Evolutionary conservation across 768 basidiomycete species (phyloP).

Genomic region (Trametes gibbosa): DNA sequence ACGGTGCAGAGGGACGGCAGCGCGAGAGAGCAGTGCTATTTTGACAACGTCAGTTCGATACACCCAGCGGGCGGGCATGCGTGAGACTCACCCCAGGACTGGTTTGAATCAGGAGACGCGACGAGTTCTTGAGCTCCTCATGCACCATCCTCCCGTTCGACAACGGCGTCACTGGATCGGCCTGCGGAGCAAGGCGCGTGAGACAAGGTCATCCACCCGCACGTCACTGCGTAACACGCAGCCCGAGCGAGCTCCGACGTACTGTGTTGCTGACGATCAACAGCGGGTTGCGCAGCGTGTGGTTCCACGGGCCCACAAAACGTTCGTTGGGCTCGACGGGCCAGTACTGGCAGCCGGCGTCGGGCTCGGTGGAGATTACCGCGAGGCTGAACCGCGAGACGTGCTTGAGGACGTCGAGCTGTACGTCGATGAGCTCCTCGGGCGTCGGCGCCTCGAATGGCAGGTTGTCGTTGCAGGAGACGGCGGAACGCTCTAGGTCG

Average conservation of each 20-base stretch:
- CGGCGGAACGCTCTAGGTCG: constrained; percentile 27
- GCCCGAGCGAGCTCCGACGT: neutral
- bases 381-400: constrained; percentile 22
- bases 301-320: constrained; percentile 32
- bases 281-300: constrained; percentile 26
- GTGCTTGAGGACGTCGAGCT: constrained; percentile 22
- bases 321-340: constrained; percentile 27
- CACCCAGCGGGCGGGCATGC: neutral
- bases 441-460: constrained; percentile 21
- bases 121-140: constrained; percentile 23
- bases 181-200: neutral
- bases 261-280: constrained; percentile 29
- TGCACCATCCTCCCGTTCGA: constrained; percentile 25
- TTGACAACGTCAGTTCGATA: neutral
- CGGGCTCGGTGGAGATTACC: constrained; percentile 24
- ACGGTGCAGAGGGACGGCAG: constrained; percentile 28
- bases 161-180: constrained; percentile 32
- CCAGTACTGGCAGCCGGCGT: constrained; percentile 30
- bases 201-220: neutral
- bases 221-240: neutral
- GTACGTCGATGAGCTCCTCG: constrained; percentile 26
- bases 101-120: constrained; percentile 29
- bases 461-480: constrained; percentile 31
- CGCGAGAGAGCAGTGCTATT: constrained; percentile 23
- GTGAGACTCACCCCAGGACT: constrained; percentile 26